Evolutionary conservation across 306 rosid genomes (phyloP).

Genomic region (Quercus gilva): DNA sequence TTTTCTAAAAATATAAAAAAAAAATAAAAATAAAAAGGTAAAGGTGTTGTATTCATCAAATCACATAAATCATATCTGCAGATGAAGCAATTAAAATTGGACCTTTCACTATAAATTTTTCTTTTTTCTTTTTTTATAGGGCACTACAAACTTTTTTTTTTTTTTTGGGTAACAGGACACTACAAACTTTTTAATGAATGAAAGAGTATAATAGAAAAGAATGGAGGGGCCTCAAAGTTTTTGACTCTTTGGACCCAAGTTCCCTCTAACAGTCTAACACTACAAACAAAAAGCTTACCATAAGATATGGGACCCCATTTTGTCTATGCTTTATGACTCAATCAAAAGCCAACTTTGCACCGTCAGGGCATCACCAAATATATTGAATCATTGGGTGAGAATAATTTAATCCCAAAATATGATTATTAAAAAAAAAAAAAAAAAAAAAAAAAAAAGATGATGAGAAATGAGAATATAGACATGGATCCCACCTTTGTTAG

Average conservation of each 20-base stretch:
- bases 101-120: not conserved
- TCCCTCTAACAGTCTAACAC: not conserved
- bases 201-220: not conserved
- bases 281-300: not conserved
- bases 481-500: slow-evolving; percentile 10
- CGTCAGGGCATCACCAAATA: slow-evolving; percentile 1
- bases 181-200: not conserved
- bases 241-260: slow-evolving; percentile 9
- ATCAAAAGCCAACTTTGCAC: slow-evolving; percentile 18
- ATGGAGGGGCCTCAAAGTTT: not conserved
- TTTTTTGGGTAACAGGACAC: too few species aligned
- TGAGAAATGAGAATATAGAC: not conserved
- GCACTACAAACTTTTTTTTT: not conserved
- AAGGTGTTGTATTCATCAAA: not conserved
- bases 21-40: too few species aligned
- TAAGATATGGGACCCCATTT: slow-evolving; percentile 11
- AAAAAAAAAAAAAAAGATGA: not conserved
- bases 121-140: too few species aligned
- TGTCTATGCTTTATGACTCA: slow-evolving; percentile 15
- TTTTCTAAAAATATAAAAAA: too few species aligned
- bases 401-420: not conserved
- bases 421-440: not conserved
- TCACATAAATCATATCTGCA: not conserved
- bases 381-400: not conserved
- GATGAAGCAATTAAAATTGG: not conserved